A percentile compares a stretch with the other conserved stretches of the same genome.
Conservation (phyloP, 2,329 filamentous ascomycete species). For the Aspergillus versicolor region DNA sequence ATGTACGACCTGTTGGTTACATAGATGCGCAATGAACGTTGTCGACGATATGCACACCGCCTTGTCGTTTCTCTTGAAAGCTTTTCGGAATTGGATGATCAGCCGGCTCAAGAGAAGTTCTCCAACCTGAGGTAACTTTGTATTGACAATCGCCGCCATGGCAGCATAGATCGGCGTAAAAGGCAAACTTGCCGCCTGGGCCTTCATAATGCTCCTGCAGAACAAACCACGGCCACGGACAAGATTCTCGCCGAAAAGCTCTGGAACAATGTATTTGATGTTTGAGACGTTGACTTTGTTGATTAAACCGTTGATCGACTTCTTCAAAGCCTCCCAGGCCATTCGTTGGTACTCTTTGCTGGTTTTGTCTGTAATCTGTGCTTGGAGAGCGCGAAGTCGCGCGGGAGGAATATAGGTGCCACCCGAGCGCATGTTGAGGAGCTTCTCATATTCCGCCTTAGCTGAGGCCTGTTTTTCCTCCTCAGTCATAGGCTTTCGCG, state of each 20-base stretch:
- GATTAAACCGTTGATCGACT: constrained; percentile 97
- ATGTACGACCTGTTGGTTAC: constrained; percentile 93
- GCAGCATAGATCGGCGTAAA: constrained; percentile 96
- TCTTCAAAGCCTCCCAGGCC: constrained; percentile 98
- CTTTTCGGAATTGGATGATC: constrained; percentile 90
- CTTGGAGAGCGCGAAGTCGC: constrained; percentile 83
- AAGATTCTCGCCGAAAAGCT: constrained; percentile 92
- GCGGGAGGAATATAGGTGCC: constrained; percentile 96
- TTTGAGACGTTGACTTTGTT: constrained; percentile 99
- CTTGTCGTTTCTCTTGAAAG: constrained; percentile 95
- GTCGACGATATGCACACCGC: constrained; percentile 89
- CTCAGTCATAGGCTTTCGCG: constrained; percentile 60
- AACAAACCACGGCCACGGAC: constrained; percentile 88
- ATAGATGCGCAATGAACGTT: constrained; percentile 90
- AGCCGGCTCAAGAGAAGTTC: constrained; percentile 83
- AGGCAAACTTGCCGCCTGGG: constrained; percentile 89
- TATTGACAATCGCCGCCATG: constrained; percentile 95
- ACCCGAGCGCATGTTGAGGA: constrained; percentile 88
- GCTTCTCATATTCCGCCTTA: constrained; percentile 90
- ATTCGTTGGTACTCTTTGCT: constrained; percentile 98
- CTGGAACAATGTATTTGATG: constrained; percentile 95
- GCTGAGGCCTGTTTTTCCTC: constrained; percentile 84
- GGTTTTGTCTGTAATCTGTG: constrained; percentile 93
- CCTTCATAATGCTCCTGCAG: constrained; percentile 97
- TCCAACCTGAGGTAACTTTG: constrained; percentile 91